A percentile compares a stretch with the other conserved stretches of the same genome.
Evolutionary conservation across 2,329 filamentous ascomycete genomes (phyloP).

Genomic region (Ceratocystis smalleyi): DNA sequence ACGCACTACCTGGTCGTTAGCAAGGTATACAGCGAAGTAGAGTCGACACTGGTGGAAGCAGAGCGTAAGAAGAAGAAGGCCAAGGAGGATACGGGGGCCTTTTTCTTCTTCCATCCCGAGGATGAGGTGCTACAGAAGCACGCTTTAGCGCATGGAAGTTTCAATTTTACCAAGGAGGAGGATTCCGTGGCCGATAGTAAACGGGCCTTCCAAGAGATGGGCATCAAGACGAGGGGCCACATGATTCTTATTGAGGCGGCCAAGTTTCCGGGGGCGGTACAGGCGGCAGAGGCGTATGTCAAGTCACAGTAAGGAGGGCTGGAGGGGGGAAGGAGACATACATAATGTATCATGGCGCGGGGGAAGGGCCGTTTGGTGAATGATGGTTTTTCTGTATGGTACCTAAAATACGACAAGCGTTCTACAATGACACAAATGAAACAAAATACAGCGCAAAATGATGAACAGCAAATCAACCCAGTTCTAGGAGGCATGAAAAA

Average conservation of each 20-base stretch:
- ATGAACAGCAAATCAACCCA: neutral
- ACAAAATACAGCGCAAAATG: neutral
- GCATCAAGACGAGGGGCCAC: slow-evolving; percentile 68
- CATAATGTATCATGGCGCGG: neutral
- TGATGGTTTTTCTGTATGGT: neutral
- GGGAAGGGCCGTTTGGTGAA: neutral
- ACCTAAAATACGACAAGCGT: slow-evolving; percentile 17
- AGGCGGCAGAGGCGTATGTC: slow-evolving; percentile 61
- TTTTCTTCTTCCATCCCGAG: slow-evolving; percentile 90
- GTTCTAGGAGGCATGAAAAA: neutral
- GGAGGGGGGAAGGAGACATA: neutral
- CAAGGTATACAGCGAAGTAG: slow-evolving; percentile 82
- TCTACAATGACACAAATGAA: neutral
- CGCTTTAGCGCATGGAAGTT: slow-evolving; percentile 53
- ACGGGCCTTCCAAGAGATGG: slow-evolving; percentile 84
- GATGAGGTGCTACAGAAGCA: slow-evolving; percentile 76
- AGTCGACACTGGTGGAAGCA: slow-evolving; percentile 54
- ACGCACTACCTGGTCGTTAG: slow-evolving; percentile 84
- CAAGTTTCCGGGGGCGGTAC: slow-evolving; percentile 61
- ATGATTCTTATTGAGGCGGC: slow-evolving; percentile 71
- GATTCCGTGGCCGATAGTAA: slow-evolving; percentile 79
- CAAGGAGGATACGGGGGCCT: slow-evolving; percentile 28
- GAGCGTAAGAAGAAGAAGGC: slow-evolving; percentile 37
- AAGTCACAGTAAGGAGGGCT: slow-evolving; percentile 25
- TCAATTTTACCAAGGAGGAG: slow-evolving; percentile 65